Conservation (phyloP, 345 rosid species). For the Sapria himalayana region DNA sequence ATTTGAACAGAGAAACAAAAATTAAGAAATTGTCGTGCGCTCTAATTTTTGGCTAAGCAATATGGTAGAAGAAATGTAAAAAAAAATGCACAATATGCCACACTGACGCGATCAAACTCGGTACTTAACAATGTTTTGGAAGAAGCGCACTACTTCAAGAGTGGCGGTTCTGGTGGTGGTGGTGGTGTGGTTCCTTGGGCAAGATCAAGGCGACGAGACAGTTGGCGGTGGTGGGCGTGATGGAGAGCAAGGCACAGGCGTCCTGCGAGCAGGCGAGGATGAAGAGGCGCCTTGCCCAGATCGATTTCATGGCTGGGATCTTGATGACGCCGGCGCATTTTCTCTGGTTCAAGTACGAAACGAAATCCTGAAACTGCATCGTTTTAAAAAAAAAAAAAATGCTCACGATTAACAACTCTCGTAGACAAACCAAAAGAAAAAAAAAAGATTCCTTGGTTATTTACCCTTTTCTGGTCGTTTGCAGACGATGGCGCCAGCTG, state of each 20-base stretch:
- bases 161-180: too few relatives aligned
- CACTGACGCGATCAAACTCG: too few relatives aligned
- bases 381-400: not conserved
- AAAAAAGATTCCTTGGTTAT: slow-evolving; percentile 7
- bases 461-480: slow-evolving; percentile 72
- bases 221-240: slow-evolving; percentile 26
- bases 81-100: too few relatives aligned
- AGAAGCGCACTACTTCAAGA: too few relatives aligned
- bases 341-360: slow-evolving; percentile 78
- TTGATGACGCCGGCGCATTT: slow-evolving; percentile 95
- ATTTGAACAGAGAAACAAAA: too few relatives aligned
- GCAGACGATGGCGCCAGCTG: slow-evolving; percentile 46
- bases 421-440: not conserved
- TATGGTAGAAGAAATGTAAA: too few relatives aligned
- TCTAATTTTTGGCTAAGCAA: too few relatives aligned
- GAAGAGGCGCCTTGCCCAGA: slow-evolving; percentile 91
- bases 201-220: slow-evolving; percentile 63
- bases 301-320: slow-evolving; percentile 48
- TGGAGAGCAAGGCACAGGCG: slow-evolving; percentile 53
- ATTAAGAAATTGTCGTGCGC: too few relatives aligned
- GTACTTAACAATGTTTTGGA: too few relatives aligned
- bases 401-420: not conserved
- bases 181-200: slow-evolving; percentile 64
- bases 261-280: slow-evolving; percentile 68
- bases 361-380: slow-evolving; percentile 82